Percentiles rank a stretch among this genome's conserved stretches.
Conservation (phyloP, 2,329 filamentous ascomycete genomes). For the Tetracladium maxilliforme region DNA sequence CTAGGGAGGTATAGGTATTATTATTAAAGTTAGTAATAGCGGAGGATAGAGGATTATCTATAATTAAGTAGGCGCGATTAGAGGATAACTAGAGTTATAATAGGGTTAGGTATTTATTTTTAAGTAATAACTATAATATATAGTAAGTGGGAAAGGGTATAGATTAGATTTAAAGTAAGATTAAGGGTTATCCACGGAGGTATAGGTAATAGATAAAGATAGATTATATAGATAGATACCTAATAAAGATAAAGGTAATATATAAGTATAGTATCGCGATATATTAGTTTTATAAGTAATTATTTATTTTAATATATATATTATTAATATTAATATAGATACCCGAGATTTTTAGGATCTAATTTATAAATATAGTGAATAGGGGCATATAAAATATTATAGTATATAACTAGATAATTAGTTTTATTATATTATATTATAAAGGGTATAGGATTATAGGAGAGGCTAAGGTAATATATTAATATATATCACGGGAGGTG, state of each 20-base stretch:
- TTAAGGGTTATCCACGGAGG: no score
- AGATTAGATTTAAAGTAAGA: no score
- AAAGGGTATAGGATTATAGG: constrained; percentile 9
- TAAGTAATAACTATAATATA: no score
- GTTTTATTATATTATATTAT: constrained; percentile 9
- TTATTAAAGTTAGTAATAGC: no score
- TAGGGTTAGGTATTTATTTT: no score
- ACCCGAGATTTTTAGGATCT: constrained; percentile 5
- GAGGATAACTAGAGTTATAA: no score
- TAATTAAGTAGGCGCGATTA: no score
- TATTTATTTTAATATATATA: constrained; percentile 4
- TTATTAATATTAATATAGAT: constrained; percentile 1
- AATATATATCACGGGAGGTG: constrained; percentile 8
- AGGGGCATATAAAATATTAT: constrained; percentile 5
- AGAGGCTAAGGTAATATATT: constrained; percentile 10
- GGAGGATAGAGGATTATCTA: no score
- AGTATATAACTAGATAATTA: no score
- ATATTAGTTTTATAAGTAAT: constrained; percentile 4
- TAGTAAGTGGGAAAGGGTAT: no score
- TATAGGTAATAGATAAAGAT: constrained; percentile 4
- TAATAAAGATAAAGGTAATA: constrained; percentile 3
- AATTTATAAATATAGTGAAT: constrained; percentile 5
- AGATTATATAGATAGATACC: constrained; percentile 2
- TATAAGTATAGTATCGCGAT: no score
- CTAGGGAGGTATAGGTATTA: no score